phyloP scores from a whole-genome alignment of 192 early-diverging fungal species.

The Backusella sp. region DNA sequence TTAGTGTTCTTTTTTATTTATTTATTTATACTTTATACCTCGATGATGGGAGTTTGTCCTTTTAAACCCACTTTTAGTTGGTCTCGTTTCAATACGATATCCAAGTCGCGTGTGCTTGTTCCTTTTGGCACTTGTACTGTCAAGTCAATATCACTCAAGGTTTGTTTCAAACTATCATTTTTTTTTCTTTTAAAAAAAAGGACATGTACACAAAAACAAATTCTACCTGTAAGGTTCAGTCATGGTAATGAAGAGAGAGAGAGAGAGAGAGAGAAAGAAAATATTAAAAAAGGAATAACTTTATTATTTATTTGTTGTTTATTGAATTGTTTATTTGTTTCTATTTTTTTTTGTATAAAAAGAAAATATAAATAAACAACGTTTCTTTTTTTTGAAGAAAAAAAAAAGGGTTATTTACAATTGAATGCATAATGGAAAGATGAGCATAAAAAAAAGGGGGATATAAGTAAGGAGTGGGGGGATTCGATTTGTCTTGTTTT shows the following conservation, averaged over 20 bases:
- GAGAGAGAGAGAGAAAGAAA: neutral
- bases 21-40: conserved; percentile 37
- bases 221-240: conserved; percentile 29
- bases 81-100: conserved; percentile 65
- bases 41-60: conserved; percentile 64
- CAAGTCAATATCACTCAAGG: conserved; percentile 77
- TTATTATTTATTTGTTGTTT: conserved; percentile 17
- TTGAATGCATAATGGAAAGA: neutral
- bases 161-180: conserved; percentile 66
- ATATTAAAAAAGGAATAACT: neutral
- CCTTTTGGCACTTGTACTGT: conserved; percentile 69
- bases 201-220: neutral
- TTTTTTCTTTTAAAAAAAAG: neutral
- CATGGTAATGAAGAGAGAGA: neutral
- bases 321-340: neutral
- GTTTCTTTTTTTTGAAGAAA: conserved; percentile 44
- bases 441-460: neutral
- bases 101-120: conserved; percentile 63
- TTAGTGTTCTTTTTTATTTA: neutral
- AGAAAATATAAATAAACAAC: neutral
- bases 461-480: neutral
- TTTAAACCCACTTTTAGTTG: conserved; percentile 68
- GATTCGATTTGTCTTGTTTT: neutral
- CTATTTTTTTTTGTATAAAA: neutral
- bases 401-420: neutral